Evolutionary conservation across 140 eudicot genomes (phyloP).

Genomic region (Anethum foeniculum): DNA sequence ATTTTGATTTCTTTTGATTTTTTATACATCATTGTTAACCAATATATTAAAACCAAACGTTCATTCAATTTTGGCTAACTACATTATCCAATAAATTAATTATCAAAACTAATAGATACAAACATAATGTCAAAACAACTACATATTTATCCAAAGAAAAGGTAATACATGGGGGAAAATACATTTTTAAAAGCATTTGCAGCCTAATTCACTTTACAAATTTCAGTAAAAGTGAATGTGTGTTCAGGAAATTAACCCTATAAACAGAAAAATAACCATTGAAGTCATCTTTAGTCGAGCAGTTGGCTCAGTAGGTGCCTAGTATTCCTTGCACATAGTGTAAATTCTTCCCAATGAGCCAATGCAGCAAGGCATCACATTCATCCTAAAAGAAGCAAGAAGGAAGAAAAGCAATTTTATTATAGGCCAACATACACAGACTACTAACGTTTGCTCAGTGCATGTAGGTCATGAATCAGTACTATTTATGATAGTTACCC

Average conservation of each 20-base stretch:
- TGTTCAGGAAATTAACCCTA: constrained; percentile 6
- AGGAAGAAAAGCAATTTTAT: not conserved
- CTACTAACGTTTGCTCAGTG: not conserved
- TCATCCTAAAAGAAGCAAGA: constrained; percentile 42
- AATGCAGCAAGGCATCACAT: constrained; percentile 98
- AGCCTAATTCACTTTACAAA: constrained; percentile 47
- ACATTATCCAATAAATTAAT: too few relatives aligned
- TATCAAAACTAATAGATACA: too few relatives aligned
- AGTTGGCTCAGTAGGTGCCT: constrained; percentile 97
- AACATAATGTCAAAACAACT: too few relatives aligned
- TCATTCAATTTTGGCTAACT: too few relatives aligned
- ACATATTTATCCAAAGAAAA: too few relatives aligned
- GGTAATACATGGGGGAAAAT: too few relatives aligned
- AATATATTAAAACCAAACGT: too few relatives aligned
- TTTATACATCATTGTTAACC: too few relatives aligned
- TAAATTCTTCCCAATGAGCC: constrained; percentile 99
- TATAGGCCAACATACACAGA: not conserved
- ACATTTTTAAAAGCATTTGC: constrained; percentile 97
- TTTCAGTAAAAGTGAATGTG: constrained; percentile 11
- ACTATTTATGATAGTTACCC: not conserved
- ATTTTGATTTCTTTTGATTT: too few relatives aligned
- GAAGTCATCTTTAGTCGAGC: constrained; percentile 99
- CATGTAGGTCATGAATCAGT: not conserved
- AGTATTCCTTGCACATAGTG: constrained; percentile 82
- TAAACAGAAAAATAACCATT: constrained; percentile 41